Conservation (phyloP, 1,284 basidiomycete species). For the Cutaneotrichosporon cutaneum region DNA sequence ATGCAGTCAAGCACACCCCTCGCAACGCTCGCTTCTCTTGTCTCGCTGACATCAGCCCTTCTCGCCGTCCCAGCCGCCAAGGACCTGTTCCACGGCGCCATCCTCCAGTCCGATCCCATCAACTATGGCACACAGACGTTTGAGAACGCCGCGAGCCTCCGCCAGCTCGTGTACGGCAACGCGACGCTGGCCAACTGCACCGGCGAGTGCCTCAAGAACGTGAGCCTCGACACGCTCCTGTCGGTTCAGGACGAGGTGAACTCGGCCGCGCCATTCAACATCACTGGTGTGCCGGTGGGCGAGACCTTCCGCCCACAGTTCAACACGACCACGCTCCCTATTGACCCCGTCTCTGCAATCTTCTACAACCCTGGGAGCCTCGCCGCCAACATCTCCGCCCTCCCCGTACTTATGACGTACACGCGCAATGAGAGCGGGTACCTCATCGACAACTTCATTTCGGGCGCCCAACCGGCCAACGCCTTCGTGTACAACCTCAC, state of each 20-base stretch:
- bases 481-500: constrained; percentile 29
- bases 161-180: constrained; percentile 1
- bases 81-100: constrained; percentile 46
- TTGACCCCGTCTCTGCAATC: constrained; percentile 3
- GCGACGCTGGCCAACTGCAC: constrained; percentile 7
- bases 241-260: not conserved
- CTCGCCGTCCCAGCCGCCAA: constrained; percentile 57
- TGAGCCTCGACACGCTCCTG: constrained; percentile 1
- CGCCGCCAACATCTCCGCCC: constrained; percentile 1
- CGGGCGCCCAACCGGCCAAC: constrained; percentile 52
- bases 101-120: constrained; percentile 69
- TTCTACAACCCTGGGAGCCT: not conserved
- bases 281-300: constrained; percentile 3
- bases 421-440: constrained; percentile 7
- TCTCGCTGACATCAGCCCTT: constrained; percentile 51
- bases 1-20: too few species aligned
- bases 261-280: not conserved
- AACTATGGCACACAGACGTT: constrained; percentile 6
- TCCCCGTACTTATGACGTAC: constrained; percentile 4
- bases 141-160: not conserved
- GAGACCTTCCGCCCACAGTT: constrained; percentile 5
- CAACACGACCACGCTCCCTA: constrained; percentile 2
- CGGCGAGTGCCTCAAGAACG: constrained; percentile 8
- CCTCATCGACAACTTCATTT: constrained; percentile 16
- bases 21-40: not conserved